Conservation (phyloP, 495 filamentous ascomycete species). For the Aspergillus bertholletiae region DNA sequence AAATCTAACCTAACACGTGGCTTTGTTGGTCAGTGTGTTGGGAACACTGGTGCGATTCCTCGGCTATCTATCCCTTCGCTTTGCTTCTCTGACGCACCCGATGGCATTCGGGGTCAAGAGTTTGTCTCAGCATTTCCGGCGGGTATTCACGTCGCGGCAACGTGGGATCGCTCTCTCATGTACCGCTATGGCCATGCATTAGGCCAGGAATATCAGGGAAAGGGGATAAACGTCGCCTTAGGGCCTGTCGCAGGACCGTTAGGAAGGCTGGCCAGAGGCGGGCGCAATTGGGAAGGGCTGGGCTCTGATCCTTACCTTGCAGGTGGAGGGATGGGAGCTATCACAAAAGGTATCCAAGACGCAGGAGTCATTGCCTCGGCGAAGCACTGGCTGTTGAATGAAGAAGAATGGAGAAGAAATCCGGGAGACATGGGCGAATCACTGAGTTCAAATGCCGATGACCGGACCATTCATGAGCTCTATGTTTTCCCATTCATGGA, state of each 20-base stretch:
- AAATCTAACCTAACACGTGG: slow-evolving; percentile 46
- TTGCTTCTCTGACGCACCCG: slow-evolving; percentile 56
- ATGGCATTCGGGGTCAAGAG: slow-evolving; percentile 53
- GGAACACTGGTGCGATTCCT: slow-evolving; percentile 45
- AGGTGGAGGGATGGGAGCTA: slow-evolving; percentile 17
- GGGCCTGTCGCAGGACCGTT: slow-evolving; percentile 60
- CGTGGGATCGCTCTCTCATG: slow-evolving; percentile 50
- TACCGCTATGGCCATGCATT: slow-evolving; percentile 42
- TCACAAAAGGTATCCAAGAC: background rate
- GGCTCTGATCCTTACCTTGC: slow-evolving; percentile 57
- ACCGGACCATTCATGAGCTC: slow-evolving; percentile 65
- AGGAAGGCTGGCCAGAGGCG: slow-evolving; percentile 63
- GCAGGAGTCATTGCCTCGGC: background rate
- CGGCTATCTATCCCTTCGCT: slow-evolving; percentile 53
- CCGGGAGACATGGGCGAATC: too few species aligned
- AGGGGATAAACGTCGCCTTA: slow-evolving; percentile 49
- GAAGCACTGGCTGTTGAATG: slow-evolving; percentile 3
- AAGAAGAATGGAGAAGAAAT: too few species aligned
- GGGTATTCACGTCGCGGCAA: slow-evolving; percentile 52
- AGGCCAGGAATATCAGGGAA: slow-evolving; percentile 49
- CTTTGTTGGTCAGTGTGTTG: slow-evolving; percentile 40
- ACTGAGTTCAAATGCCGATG: slow-evolving; percentile 50
- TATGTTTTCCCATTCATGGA: slow-evolving; percentile 73
- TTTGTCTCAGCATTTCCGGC: slow-evolving; percentile 51
- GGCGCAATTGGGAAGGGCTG: slow-evolving; percentile 73